These are phyloP conservation scores for Pichia manshurica DNA, from an alignment of 805 yeast genomes.

Conservation along the genomic window DNA sequence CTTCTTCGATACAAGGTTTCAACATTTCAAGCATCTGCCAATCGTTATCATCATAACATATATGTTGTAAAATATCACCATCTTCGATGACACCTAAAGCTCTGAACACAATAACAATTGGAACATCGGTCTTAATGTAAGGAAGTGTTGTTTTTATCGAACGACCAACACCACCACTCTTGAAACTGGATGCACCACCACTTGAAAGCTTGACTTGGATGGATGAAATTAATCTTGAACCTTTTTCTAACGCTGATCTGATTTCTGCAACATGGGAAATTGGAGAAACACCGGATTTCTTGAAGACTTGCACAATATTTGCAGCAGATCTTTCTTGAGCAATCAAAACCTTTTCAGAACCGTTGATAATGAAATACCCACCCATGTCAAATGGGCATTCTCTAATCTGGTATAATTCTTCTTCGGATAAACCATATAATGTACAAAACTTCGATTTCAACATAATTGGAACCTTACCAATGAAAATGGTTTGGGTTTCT, in stretches of 20 bases:
- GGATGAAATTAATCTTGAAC: constrained; percentile 88
- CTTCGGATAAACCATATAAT: constrained; percentile 81
- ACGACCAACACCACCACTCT: constrained; percentile 55
- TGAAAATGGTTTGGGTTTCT: constrained; percentile 47
- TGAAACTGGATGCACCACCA: constrained; percentile 43
- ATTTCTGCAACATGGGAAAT: constrained; percentile 95
- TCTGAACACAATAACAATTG: constrained; percentile 93
- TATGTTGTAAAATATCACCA: constrained; percentile 97
- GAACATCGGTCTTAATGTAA: constrained; percentile 92
- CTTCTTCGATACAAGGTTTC: constrained; percentile 99
- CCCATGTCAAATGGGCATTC: constrained; percentile 99
- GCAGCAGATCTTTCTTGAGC: constrained; percentile 99
- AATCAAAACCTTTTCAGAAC: constrained; percentile 95
- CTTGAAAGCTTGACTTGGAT: constrained; percentile 81
- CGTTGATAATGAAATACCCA: constrained; percentile 96
- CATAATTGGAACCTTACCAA: constrained; percentile 98
- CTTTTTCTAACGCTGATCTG: constrained; percentile 94
- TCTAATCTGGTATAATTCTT: constrained; percentile 89
- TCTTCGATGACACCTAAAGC: constrained; percentile 98
- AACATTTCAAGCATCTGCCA: constrained; percentile 99
- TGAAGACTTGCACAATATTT: constrained; percentile 96
- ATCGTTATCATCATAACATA: constrained; percentile 94
- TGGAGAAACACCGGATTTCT: constrained; percentile 96
- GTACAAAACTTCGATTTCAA: constrained; percentile 93
- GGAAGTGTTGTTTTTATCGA: constrained; percentile 95